Conservation (phyloP, 306 rosid genomes). For the Lathyrus tuberosus region DNA sequence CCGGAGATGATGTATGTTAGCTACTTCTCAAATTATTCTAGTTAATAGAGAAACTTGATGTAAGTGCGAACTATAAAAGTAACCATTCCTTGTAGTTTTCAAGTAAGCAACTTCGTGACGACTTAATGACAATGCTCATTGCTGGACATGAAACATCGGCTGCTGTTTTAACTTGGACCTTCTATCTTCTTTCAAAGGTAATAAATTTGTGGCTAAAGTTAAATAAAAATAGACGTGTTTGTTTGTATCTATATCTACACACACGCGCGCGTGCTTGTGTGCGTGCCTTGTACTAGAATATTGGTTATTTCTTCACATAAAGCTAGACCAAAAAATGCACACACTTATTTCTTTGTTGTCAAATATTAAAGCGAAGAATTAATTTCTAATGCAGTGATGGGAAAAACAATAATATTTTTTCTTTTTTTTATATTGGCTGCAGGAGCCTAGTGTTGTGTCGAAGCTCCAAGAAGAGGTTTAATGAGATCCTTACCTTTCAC, state of each 20-base stretch:
- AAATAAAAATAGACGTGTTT: constrained; percentile 23
- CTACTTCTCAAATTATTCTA: constrained; percentile 32
- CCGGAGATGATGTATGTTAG: constrained; percentile 87
- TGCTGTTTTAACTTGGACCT: constrained; percentile 98
- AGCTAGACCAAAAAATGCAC: not conserved
- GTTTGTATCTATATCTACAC: not conserved
- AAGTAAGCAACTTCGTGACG: constrained; percentile 98
- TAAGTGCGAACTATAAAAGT: constrained; percentile 26
- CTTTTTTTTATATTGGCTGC: constrained; percentile 45
- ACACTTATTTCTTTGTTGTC: constrained; percentile 10
- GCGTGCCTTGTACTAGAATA: not conserved
- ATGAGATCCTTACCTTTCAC: constrained; percentile 34
- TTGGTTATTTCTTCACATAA: not conserved
- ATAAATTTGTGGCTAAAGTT: constrained; percentile 28
- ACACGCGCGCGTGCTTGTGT: not conserved
- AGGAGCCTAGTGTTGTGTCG: constrained; percentile 83
- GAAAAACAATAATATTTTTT: constrained; percentile 33
- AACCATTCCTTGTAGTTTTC: constrained; percentile 67
- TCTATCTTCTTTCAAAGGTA: constrained; percentile 88
- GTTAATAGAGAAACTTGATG: constrained; percentile 28
- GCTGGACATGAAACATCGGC: constrained; percentile 99
- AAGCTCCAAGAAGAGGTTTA: constrained; percentile 96
- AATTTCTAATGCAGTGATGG: constrained; percentile 28
- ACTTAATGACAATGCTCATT: constrained; percentile 98
- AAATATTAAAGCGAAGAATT: not conserved